Evolutionary conservation across 805 yeast genomes (phyloP).

Genomic region (Cyberlindnera veronae): DNA sequence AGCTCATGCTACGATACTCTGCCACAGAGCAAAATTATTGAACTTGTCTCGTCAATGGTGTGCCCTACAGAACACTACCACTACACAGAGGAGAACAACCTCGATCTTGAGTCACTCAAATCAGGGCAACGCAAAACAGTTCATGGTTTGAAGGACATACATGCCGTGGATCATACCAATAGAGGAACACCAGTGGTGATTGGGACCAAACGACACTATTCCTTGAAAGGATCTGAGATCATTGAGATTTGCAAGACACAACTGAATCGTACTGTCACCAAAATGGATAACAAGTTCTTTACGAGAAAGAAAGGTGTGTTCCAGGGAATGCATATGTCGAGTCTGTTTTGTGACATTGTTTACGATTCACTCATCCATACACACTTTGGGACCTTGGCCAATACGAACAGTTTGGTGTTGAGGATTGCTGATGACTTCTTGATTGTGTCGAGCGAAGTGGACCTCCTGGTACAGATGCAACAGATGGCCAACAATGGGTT

Average conservation of each 20-base stretch:
- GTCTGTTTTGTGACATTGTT: slow-evolving; percentile 68
- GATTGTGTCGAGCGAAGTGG: slow-evolving; percentile 48
- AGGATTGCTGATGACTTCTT: slow-evolving; percentile 86
- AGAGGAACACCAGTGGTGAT: background rate
- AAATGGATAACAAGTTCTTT: slow-evolving; percentile 35
- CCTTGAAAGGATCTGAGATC: slow-evolving; percentile 42
- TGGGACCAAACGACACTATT: slow-evolving; percentile 7
- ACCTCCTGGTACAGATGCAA: slow-evolving; percentile 30
- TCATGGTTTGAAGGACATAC: background rate
- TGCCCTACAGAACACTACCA: slow-evolving; percentile 19
- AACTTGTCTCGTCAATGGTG: slow-evolving; percentile 32
- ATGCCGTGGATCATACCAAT: background rate
- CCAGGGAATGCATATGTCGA: slow-evolving; percentile 81
- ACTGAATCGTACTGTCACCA: slow-evolving; percentile 46
- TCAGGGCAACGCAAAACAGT: background rate
- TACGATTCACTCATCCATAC: slow-evolving; percentile 56
- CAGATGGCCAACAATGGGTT: slow-evolving; percentile 35
- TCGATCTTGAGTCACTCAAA: slow-evolving; percentile 2
- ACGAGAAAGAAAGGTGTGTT: slow-evolving; percentile 67
- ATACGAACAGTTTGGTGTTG: slow-evolving; percentile 38
- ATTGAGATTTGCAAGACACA: slow-evolving; percentile 47
- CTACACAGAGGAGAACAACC: background rate
- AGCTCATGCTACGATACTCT: slow-evolving; percentile 73
- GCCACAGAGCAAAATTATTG: slow-evolving; percentile 42
- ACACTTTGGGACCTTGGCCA: slow-evolving; percentile 22